Percentiles rank a stretch among this genome's conserved stretches.
phyloP scores from a whole-genome alignment of 2,329 filamentous ascomycete genomes.

The Cladosporium sphaerospermum region DNA sequence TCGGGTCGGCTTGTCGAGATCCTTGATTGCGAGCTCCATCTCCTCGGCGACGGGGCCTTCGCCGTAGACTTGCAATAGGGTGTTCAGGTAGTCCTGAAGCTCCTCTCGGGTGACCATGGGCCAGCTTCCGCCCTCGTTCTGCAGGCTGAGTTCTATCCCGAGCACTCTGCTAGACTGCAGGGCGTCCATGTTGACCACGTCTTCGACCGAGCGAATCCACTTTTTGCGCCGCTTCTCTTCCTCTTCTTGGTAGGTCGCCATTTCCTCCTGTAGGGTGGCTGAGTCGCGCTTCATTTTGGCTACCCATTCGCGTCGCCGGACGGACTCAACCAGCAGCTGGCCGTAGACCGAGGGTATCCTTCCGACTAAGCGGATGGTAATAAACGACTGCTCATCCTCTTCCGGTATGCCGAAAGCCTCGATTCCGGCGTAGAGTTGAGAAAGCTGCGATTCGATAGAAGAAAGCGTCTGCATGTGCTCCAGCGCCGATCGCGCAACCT shows the following conservation, averaged over 20 bases:
- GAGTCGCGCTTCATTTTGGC: conserved; percentile 88
- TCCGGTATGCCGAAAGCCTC: conserved; percentile 64
- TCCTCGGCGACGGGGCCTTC: conserved; percentile 64
- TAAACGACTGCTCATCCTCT: conserved; percentile 73
- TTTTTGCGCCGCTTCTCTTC: conserved; percentile 81
- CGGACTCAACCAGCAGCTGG: conserved; percentile 77
- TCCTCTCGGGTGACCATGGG: conserved; percentile 70
- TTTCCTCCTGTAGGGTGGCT: conserved; percentile 81
- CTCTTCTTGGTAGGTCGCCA: conserved; percentile 87
- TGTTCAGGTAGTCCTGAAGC: conserved; percentile 65
- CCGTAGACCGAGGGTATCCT: conserved; percentile 86
- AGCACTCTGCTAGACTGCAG: conserved; percentile 61
- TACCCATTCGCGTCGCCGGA: conserved; percentile 81
- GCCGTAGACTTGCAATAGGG: conserved; percentile 58
- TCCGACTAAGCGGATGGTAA: conserved; percentile 71
- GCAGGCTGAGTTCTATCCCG: conserved; percentile 77
- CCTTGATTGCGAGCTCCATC: conserved; percentile 67
- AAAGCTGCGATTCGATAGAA: conserved; percentile 68
- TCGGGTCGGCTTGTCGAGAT: conserved; percentile 74
- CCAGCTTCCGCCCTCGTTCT: conserved; percentile 75
- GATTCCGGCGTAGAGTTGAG: conserved; percentile 65
- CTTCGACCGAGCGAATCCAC: conserved; percentile 82
- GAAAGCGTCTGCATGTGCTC: conserved; percentile 78
- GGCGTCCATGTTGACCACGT: conserved; percentile 61
- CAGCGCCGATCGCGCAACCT: conserved; percentile 58